Conservation (phyloP, 2,329 filamentous ascomycete species). For the Leptographium galeiforme region DNA sequence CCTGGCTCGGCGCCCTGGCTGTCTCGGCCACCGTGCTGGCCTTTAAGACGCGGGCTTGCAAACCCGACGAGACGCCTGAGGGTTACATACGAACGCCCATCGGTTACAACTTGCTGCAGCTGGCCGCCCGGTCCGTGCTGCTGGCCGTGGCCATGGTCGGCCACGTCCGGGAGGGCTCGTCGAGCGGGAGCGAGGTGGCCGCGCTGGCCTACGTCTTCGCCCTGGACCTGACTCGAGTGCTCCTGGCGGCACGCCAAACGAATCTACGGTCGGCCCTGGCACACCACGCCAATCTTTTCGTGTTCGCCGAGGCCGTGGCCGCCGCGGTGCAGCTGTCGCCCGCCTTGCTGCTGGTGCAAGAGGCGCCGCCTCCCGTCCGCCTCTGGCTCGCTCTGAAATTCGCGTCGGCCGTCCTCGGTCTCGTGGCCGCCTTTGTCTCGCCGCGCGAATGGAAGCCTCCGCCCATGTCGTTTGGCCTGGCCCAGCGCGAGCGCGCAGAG, state of each 20-base stretch:
- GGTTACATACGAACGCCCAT: background rate
- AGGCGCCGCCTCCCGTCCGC: constrained; percentile 14
- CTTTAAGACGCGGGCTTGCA: background rate
- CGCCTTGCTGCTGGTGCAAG: background rate
- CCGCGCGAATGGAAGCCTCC: constrained; percentile 38
- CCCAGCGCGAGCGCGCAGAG: constrained; percentile 20
- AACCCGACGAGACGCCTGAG: background rate
- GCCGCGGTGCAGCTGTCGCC: background rate
- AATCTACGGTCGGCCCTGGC: background rate
- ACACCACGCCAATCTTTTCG: background rate
- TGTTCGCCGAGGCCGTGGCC: background rate
- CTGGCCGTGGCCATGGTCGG: background rate
- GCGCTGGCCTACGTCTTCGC: background rate
- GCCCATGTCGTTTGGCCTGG: constrained; percentile 22
- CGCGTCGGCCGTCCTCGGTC: constrained; percentile 19
- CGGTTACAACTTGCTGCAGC: background rate
- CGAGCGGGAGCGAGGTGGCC: background rate
- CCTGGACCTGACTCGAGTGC: background rate
- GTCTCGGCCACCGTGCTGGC: background rate
- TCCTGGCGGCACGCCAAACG: background rate
- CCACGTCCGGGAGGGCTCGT: background rate
- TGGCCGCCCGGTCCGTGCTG: background rate
- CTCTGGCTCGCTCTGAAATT: constrained; percentile 52
- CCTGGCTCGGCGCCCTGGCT: background rate
- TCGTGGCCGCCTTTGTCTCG: constrained; percentile 27